Evolutionary conservation across 164 flowering plant species (phyloP).

Genomic region (Sedum album): DNA sequence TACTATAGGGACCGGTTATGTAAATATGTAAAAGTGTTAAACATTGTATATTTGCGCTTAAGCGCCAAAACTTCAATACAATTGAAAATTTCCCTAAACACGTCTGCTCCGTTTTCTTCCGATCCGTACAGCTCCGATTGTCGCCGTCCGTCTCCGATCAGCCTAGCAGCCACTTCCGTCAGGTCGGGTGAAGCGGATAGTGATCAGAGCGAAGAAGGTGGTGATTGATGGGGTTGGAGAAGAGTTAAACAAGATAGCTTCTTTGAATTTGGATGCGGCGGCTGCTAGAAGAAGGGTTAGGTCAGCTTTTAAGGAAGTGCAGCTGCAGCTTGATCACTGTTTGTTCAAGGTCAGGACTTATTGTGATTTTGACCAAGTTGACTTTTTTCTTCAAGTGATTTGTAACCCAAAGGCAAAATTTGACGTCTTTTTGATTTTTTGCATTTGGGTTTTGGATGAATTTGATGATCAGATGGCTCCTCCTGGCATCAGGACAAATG

Average conservation of each 20-base stretch:
- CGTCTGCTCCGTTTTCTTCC: no score
- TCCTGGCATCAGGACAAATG: no score
- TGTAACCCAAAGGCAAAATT: not conserved
- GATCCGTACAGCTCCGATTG: no score
- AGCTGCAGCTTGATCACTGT: no score
- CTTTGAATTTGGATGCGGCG: slow-evolving; percentile 51
- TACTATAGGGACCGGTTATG: no score
- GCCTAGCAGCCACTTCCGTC: no score
- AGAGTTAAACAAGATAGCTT: slow-evolving; percentile 60
- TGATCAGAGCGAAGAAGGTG: slow-evolving; percentile 26
- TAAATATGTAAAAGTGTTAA: no score
- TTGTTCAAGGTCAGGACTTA: no score
- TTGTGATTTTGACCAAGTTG: slow-evolving; percentile 22
- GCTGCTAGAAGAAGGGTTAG: slow-evolving; percentile 60
- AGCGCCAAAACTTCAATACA: no score
- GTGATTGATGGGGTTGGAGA: slow-evolving; percentile 53
- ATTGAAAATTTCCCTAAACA: no score
- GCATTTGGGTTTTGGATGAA: slow-evolving; percentile 5
- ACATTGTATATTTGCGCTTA: no score
- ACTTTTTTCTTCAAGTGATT: not conserved
- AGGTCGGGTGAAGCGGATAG: not conserved
- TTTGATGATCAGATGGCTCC: slow-evolving; percentile 28
- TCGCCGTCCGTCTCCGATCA: no score
- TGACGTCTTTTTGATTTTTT: slow-evolving; percentile 8
- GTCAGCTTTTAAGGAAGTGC: slow-evolving; percentile 65